Evolutionary conservation across 768 basidiomycete species (phyloP).

Genomic region (Trametes elegans): DNA sequence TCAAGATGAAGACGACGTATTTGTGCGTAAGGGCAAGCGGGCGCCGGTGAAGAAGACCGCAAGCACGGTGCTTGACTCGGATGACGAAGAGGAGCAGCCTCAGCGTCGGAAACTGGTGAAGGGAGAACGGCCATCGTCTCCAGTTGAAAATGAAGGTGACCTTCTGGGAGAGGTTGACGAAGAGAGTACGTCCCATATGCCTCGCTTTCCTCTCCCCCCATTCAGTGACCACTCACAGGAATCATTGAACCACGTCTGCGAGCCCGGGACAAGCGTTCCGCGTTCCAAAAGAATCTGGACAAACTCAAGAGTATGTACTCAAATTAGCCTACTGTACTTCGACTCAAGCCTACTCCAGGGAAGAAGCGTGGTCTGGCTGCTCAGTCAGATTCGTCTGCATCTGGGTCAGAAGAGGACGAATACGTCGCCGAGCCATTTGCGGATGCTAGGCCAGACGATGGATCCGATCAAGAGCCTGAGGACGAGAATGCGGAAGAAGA

Average conservation of each 20-base stretch:
- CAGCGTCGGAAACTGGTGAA: constrained; percentile 42
- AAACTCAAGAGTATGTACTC: constrained; percentile 60
- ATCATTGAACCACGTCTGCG: constrained; percentile 68
- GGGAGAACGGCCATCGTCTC: constrained; percentile 41
- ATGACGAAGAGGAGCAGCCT: constrained; percentile 35
- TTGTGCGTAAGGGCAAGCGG: constrained; percentile 22
- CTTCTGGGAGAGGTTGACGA: constrained; percentile 50
- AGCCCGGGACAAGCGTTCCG: constrained; percentile 52
- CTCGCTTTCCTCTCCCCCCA: neutral
- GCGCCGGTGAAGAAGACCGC: constrained; percentile 21
- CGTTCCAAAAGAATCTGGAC: constrained; percentile 63
- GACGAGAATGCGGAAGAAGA: constrained; percentile 33
- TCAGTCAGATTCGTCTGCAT: constrained; percentile 30
- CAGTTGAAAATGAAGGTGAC: constrained; percentile 42
- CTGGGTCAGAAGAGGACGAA: constrained; percentile 27
- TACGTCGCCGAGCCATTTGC: constrained; percentile 22
- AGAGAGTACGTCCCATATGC: constrained; percentile 41
- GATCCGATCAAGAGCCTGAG: constrained; percentile 26
- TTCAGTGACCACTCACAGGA: constrained; percentile 34
- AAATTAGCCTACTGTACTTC: neutral
- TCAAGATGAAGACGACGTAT: constrained; percentile 9
- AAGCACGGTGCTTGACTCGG: constrained; percentile 28
- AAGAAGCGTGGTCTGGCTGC: constrained; percentile 42
- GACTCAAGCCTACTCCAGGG: constrained; percentile 26
- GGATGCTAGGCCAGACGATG: constrained; percentile 21